These are phyloP conservation scores for Lecanosticta acicola DNA, from an alignment of 2,329 filamentous ascomycete species.

Conservation along the genomic window DNA sequence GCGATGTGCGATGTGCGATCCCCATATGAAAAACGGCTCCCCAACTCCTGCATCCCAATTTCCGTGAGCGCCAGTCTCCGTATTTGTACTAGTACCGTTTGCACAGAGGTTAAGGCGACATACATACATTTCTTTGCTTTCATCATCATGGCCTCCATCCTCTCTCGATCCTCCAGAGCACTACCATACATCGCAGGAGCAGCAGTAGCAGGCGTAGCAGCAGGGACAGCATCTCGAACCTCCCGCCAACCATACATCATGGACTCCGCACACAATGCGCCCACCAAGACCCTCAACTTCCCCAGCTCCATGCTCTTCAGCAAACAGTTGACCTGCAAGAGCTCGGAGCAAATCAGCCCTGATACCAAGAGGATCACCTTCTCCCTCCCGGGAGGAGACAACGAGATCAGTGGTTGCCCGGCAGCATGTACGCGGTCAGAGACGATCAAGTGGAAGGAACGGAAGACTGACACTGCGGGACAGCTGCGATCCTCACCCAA, in stretches of 20 bases:
- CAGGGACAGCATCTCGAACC: constrained; percentile 12
- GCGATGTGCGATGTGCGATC: no score
- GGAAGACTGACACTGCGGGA: constrained; percentile 3
- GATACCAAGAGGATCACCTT: constrained; percentile 32
- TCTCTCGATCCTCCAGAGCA: constrained; percentile 13
- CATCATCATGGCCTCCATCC: constrained; percentile 16
- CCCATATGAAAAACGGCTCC: no score
- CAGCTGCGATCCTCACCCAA: constrained; percentile 55
- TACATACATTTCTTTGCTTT: no score
- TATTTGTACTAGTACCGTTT: not conserved
- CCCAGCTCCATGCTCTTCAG: constrained; percentile 32
- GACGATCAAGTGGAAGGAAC: not conserved
- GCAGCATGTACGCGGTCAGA: constrained; percentile 21
- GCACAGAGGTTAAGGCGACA: no score
- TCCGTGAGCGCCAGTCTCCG: not conserved
- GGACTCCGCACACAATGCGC: constrained; percentile 25
- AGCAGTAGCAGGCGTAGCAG: constrained; percentile 8
- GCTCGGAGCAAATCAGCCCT: constrained; percentile 31
- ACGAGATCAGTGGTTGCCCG: constrained; percentile 28
- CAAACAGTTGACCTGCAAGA: constrained; percentile 26
- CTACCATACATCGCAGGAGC: constrained; percentile 17
- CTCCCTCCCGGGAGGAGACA: constrained; percentile 25
- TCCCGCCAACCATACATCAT: constrained; percentile 16
- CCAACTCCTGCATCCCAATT: not conserved
- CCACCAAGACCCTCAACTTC: constrained; percentile 25